Percentiles rank a stretch among this genome's conserved stretches.
Evolutionary conservation across 1,284 basidiomycete species (phyloP).

Genomic region (Cystobasidium slooffiae): DNA sequence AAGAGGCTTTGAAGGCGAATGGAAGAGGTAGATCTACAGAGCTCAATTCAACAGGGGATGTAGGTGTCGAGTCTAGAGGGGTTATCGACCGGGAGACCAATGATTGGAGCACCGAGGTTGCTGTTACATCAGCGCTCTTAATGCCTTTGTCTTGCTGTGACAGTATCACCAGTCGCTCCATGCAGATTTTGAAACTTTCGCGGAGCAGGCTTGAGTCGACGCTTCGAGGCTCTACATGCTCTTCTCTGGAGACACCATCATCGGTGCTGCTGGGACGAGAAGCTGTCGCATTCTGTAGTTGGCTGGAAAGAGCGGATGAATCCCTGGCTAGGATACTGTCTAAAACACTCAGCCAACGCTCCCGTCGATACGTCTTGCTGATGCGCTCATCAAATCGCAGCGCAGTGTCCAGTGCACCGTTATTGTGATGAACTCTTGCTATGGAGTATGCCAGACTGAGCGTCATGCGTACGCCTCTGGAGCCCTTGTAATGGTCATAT

Average conservation of each 20-base stretch:
- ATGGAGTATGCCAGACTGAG: constrained; percentile 84
- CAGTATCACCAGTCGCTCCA: not conserved
- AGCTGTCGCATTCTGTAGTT: not conserved
- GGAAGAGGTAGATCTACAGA: constrained; percentile 53
- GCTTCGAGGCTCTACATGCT: too few relatives aligned
- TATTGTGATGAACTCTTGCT: constrained; percentile 76
- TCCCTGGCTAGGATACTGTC: constrained; percentile 64
- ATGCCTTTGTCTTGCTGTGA: too few relatives aligned
- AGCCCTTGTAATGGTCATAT: constrained; percentile 84
- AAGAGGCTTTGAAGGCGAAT: constrained; percentile 71
- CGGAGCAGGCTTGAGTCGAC: not conserved
- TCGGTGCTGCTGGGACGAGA: not conserved
- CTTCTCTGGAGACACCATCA: not conserved
- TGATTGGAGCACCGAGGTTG: too few relatives aligned
- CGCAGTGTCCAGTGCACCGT: constrained; percentile 79
- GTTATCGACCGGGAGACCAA: too few relatives aligned
- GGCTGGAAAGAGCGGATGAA: not conserved
- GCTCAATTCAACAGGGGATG: too few relatives aligned
- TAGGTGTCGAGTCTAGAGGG: too few relatives aligned
- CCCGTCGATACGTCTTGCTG: constrained; percentile 76
- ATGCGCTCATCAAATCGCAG: constrained; percentile 89
- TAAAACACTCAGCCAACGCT: constrained; percentile 74
- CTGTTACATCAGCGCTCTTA: too few relatives aligned
- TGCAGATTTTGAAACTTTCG: not conserved
- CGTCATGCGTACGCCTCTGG: constrained; percentile 70